phyloP scores from a whole-genome alignment of 345 rosid genomes.

The Murraya koenigii region DNA sequence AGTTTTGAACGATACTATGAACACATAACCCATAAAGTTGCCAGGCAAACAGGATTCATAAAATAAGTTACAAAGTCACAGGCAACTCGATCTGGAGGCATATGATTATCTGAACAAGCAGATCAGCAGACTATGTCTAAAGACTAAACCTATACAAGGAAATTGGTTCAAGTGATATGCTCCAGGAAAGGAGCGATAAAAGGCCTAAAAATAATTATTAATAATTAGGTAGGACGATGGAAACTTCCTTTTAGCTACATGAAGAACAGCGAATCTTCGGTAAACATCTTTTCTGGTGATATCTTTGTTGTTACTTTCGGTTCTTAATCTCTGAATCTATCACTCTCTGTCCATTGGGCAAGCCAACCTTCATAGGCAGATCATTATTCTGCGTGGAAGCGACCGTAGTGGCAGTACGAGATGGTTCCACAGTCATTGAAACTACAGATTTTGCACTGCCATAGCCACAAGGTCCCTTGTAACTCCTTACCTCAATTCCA shows the following conservation, averaged over 20 bases:
- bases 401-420: neutral
- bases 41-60: neutral
- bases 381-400: conserved; percentile 1
- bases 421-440: neutral
- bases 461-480: conserved; percentile 12
- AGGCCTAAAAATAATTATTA: neutral
- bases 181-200: neutral
- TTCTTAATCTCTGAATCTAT: conserved; percentile 10
- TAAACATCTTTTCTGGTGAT: neutral
- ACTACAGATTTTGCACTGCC: conserved; percentile 16
- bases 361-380: conserved; percentile 11
- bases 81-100: neutral
- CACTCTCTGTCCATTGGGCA: conserved; percentile 16
- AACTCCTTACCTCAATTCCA: conserved; percentile 17
- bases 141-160: neutral
- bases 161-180: neutral
- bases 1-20: neutral
- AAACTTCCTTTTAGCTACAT: neutral
- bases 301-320: conserved; percentile 5
- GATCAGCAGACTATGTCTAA: no score
- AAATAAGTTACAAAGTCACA: neutral
- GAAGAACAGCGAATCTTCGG: neutral
- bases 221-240: neutral
- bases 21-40: neutral
- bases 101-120: neutral